A percentile compares a stretch with the other conserved stretches of the same genome.
Evolutionary conservation across 23 red algal species (phyloP).

Genomic region (Gracilariopsis chorda): DNA sequence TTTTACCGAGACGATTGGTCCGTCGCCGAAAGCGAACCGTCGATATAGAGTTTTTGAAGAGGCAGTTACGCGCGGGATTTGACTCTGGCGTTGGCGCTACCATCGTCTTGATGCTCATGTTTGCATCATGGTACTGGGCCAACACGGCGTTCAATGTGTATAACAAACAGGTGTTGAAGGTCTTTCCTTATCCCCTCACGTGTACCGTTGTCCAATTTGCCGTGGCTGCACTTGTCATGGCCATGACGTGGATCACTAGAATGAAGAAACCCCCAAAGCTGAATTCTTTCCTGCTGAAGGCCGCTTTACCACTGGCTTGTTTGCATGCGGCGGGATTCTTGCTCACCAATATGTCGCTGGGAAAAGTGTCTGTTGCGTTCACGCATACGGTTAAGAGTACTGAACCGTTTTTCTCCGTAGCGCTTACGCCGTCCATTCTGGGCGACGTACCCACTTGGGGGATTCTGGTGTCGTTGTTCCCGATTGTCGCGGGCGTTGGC

Average conservation of each 20-base stretch:
- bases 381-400: conserved; percentile 97
- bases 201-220: conserved; percentile 92
- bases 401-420: conserved; percentile 94
- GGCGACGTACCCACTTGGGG: conserved; percentile 85
- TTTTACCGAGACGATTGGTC: conserved; percentile 38
- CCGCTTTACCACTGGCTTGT: conserved; percentile 55
- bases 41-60: conserved; percentile 2
- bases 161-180: conserved; percentile 92
- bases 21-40: background rate
- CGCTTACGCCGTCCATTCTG: conserved; percentile 71
- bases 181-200: conserved; percentile 74
- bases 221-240: conserved; percentile 68
- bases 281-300: conserved; percentile 55
- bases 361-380: conserved; percentile 88
- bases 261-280: conserved; percentile 67
- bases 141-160: conserved; percentile 96
- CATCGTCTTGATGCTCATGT: conserved; percentile 44
- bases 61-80: conserved; percentile 43
- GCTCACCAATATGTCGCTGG: conserved; percentile 88
- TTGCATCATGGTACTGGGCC: conserved; percentile 86
- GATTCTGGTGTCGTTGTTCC: conserved; percentile 73
- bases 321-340: conserved; percentile 85
- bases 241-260: conserved; percentile 70
- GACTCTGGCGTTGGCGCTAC: conserved; percentile 63
- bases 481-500: conserved; percentile 92